Evolutionary conservation across 306 rosid species (phyloP).

Genomic region (Dalbergia cochinchinensis): DNA sequence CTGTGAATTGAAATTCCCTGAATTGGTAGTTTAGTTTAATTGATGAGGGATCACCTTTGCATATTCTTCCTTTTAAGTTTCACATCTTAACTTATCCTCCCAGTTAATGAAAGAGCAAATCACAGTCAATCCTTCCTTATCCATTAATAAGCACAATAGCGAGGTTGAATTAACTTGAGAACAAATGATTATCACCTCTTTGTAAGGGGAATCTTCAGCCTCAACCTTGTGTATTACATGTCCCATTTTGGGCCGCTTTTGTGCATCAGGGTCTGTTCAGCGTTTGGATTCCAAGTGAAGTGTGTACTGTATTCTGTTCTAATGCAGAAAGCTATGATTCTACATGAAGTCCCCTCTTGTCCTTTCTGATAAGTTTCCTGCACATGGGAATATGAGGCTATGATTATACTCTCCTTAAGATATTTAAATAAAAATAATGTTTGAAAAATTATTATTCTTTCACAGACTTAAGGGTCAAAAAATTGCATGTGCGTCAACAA

Average conservation of each 20-base stretch:
- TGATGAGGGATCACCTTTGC: conserved; percentile 15
- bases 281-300: conserved; percentile 70
- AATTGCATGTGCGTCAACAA: not conserved
- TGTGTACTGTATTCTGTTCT: not conserved
- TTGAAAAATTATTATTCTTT: not conserved
- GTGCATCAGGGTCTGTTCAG: conserved; percentile 85
- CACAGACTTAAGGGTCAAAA: not conserved
- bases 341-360: conserved; percentile 1
- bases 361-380: conserved; percentile 10
- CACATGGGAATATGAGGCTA: conserved; percentile 7
- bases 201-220: conserved; percentile 81
- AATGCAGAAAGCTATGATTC: not conserved
- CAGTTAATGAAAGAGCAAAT: conserved; percentile 9
- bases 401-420: conserved; percentile 3
- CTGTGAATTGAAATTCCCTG: conserved; percentile 23
- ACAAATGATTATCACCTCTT: conserved; percentile 63
- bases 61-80: not conserved
- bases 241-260: conserved; percentile 87
- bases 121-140: not conserved
- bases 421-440: conserved; percentile 8
- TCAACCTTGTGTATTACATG: conserved; percentile 94
- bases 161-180: conserved; percentile 42
- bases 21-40: not conserved
- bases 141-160: not conserved
- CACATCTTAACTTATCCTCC: not conserved